Base-by-base conservation (phyloP, 2,329 filamentous ascomycete species). In the Hypoxylon sp. region DNA sequence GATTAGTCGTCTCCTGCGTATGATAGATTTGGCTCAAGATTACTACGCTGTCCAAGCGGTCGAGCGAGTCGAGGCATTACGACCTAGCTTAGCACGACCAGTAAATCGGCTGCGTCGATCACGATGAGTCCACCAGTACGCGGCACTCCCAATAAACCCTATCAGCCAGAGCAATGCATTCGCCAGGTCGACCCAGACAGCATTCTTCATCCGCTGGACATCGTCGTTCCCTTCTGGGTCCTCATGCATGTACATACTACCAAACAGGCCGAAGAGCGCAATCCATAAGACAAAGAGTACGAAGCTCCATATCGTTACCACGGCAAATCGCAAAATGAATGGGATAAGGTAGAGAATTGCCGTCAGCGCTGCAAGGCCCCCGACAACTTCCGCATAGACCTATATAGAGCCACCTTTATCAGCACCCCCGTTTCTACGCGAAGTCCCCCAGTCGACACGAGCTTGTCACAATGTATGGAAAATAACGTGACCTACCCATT, bases 251-350 rank as follows among this genome's bases (percentile, higher is more conserved):
- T 91, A 97, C 84, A 95, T 81, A 80, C 86, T 89, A 59, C 90
- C 94, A 77, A 97, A 97, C 66, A 96, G 82, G 17, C 93, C 94
- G 78, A 97, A 97, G 5, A 96, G 84, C 1, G 89, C 87, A 65
- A 93, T 88, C 90, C 93, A 97, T 30, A 97, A 86, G 69, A 96
- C 83, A 73, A 91, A 92, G 17, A 97, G 80, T 13, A 95, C 77
- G 38, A 85, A 80, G 78, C 94, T 91, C 90, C 92, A 93, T 55
- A 83, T 80, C 75, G 92, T 91, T 58, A 88, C 80, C 49, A 83
- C 70, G 21, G 82, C 82, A 68, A 86, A 80, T 66, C 84, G 83
- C 49, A 87, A 75, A 60, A 91, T 79, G 71, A 89, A 86, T 4
- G 91, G 88, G 7, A 93, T 76, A 59, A 90, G 82, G 80, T 92